These are phyloP conservation scores for Rhizopogon rudus DNA, from an alignment of 768 basidiomycete genomes.

Conservation along the genomic window DNA sequence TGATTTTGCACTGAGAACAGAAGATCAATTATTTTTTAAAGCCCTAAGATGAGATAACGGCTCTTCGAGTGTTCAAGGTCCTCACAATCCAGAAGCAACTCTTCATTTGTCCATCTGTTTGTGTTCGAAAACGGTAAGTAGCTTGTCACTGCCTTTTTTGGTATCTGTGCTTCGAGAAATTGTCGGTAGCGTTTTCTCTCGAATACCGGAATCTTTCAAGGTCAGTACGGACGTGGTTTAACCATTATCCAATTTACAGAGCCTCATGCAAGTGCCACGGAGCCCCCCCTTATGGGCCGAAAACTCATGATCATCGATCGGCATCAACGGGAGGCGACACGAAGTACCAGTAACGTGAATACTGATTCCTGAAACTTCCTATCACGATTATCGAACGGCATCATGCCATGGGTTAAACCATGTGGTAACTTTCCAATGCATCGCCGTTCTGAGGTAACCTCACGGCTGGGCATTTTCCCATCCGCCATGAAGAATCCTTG, in stretches of 20 bases:
- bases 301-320: too few relatives aligned
- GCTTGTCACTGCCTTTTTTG: conserved; percentile 9
- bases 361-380: background rate
- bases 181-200: too few relatives aligned
- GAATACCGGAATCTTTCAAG: too few relatives aligned
- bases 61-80: conserved; percentile 7
- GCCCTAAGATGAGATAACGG: background rate
- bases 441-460: background rate
- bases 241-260: too few relatives aligned
- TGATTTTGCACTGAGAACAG: background rate
- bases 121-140: conserved; percentile 4
- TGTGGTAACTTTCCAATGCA: too few relatives aligned
- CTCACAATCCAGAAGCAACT: background rate
- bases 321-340: too few relatives aligned
- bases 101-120: conserved; percentile 13
- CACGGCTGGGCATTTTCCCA: background rate
- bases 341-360: background rate
- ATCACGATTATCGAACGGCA: background rate
- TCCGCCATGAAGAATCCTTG: background rate
- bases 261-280: too few relatives aligned
- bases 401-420: background rate
- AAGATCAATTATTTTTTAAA: background rate
- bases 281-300: too few relatives aligned
- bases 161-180: conserved; percentile 1
- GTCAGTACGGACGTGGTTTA: too few relatives aligned